A percentile compares a stretch with the other conserved stretches of the same genome.
These are phyloP conservation scores for Anaeromyces robustus DNA, from an alignment of 192 early-diverging fungal species.

Conservation along the genomic window DNA sequence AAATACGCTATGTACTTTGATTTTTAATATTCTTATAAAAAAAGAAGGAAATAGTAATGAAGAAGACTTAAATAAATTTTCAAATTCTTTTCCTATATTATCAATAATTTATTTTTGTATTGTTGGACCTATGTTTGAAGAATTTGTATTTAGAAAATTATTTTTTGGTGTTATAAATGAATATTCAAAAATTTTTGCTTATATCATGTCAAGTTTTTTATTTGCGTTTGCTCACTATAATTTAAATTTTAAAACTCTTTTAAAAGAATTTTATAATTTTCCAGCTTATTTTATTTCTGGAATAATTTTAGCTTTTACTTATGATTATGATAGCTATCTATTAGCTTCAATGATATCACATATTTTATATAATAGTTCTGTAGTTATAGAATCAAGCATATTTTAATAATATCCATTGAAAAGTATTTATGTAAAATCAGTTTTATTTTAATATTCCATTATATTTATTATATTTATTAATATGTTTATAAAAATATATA, in stretches of 20 bases:
- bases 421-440: too few species aligned
- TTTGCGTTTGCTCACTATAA: background rate
- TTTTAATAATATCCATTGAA: too few species aligned
- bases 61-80: background rate
- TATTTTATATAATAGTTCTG: background rate
- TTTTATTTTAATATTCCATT: too few species aligned
- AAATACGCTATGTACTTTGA: too few species aligned
- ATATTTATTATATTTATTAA: too few species aligned
- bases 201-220: background rate
- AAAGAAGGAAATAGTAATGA: background rate
- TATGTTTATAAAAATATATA: too few species aligned
- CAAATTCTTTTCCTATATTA: background rate
- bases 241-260: background rate
- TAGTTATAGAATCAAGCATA: too few species aligned
- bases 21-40: too few species aligned
- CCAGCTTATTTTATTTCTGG: background rate
- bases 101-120: background rate
- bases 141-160: background rate
- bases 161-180: background rate
- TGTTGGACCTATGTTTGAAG: background rate
- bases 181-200: background rate
- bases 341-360: background rate
- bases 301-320: background rate
- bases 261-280: background rate
- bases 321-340: background rate